Conservation (phyloP, 495 filamentous ascomycete genomes). For the Podospora pseudoanserina region DNA sequence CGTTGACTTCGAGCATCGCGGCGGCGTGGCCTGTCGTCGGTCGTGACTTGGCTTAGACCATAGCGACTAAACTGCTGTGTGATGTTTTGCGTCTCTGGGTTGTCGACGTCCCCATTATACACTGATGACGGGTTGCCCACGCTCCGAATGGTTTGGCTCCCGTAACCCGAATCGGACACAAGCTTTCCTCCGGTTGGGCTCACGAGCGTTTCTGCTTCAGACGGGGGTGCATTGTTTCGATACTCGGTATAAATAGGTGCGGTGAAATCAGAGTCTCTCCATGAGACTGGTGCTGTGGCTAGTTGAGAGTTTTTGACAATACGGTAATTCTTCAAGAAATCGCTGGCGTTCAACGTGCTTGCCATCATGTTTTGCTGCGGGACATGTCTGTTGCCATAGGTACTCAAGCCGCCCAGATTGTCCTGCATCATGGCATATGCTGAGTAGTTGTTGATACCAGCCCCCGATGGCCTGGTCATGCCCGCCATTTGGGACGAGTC, state of each 20-base stretch:
- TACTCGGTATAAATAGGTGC: constrained; percentile 10
- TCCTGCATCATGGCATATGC: not conserved
- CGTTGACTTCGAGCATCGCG: constrained; percentile 12
- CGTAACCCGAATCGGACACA: constrained; percentile 63
- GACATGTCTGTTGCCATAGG: not conserved
- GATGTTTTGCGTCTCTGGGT: constrained; percentile 39
- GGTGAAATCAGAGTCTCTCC: not conserved
- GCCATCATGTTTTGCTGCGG: not conserved
- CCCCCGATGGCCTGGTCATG: not conserved
- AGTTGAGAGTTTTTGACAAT: not conserved
- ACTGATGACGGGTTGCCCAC: constrained; percentile 43
- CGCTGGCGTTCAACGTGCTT: not conserved
- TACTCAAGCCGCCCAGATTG: not conserved
- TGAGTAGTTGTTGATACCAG: not conserved
- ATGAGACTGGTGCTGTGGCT: not conserved
- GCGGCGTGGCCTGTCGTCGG: constrained; percentile 1
- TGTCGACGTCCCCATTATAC: constrained; percentile 40
- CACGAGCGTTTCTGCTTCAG: constrained; percentile 54
- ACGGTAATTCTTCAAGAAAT: not conserved
- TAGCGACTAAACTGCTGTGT: constrained; percentile 28
- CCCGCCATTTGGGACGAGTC: not conserved
- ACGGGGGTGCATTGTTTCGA: constrained; percentile 35
- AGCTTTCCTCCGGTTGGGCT: constrained; percentile 39
- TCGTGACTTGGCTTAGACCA: constrained; percentile 12
- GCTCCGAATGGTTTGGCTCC: constrained; percentile 41